phyloP scores from a whole-genome alignment of 2,329 filamentous ascomycete species.

The Trichoderma breve region DNA sequence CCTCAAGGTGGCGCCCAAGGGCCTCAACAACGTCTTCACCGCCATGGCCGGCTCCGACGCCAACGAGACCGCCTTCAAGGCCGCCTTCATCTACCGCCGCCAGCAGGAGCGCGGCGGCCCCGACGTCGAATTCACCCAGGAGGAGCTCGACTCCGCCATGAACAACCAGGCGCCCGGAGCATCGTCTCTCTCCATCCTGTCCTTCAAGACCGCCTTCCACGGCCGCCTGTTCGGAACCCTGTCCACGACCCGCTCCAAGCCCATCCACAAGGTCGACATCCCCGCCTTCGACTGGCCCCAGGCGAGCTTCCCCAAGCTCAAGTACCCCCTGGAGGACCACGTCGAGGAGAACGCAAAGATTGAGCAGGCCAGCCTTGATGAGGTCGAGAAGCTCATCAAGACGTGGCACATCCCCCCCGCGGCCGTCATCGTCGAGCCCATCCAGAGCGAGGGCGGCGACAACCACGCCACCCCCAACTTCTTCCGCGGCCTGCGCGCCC shows the following conservation, averaged over 20 bases:
- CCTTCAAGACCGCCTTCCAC: conserved; percentile 86
- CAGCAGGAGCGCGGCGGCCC: conserved; percentile 77
- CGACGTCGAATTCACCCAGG: conserved; percentile 72
- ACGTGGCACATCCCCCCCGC: conserved; percentile 76
- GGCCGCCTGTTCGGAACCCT: conserved; percentile 85
- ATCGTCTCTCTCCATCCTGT: conserved; percentile 76
- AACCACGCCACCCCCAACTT: conserved; percentile 88
- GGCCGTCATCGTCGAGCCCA: conserved; percentile 82
- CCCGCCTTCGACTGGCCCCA: conserved; percentile 95
- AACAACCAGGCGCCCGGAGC: conserved; percentile 75
- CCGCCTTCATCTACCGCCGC: conserved; percentile 89
- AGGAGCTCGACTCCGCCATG: conserved; percentile 75
- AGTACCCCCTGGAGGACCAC: conserved; percentile 82
- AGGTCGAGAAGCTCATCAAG: conserved; percentile 78
- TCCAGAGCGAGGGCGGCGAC: conserved; percentile 91
- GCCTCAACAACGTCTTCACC: conserved; percentile 85
- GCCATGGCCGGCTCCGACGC: conserved; percentile 86
- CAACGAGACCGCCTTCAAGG: conserved; percentile 94
- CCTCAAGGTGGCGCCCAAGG: conserved; percentile 78
- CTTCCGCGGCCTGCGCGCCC: conserved; percentile 77
- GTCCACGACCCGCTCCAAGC: conserved; percentile 86
- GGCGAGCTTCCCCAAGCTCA: conserved; percentile 78
- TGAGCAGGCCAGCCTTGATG: conserved; percentile 76
- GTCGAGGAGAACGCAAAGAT: conserved; percentile 76
- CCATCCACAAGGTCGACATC: conserved; percentile 93